These are phyloP conservation scores for Colletotrichum gloeosporioides DNA, from an alignment of 2,329 filamentous ascomycete species.

Conservation along the genomic window DNA sequence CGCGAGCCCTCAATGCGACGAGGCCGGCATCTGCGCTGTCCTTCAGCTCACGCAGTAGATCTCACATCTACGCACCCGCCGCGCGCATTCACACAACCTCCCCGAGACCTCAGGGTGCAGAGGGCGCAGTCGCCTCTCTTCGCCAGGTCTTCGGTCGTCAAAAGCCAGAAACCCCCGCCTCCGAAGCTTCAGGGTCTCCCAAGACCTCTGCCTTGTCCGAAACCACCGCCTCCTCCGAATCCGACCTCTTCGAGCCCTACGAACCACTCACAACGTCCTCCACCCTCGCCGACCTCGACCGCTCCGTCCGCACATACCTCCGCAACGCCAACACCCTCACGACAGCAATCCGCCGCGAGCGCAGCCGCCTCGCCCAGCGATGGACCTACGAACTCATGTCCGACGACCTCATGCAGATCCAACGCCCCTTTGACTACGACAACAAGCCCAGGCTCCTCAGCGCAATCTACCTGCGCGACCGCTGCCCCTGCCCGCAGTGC, in stretches of 20 bases:
- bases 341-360: not conserved
- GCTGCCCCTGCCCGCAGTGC: constrained; percentile 58
- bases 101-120: not conserved
- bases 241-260: not conserved
- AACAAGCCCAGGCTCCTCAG: not conserved
- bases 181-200: not conserved
- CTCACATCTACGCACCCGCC: not conserved
- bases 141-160: not conserved
- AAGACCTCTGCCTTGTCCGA: not conserved
- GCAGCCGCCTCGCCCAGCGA: not conserved
- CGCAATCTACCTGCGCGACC: constrained; percentile 52
- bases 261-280: not conserved
- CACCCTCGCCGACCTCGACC: not conserved
- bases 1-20: not conserved
- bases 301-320: not conserved
- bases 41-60: not conserved
- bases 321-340: not conserved
- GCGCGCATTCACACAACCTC: constrained; percentile 9
- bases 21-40: not conserved
- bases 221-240: not conserved
- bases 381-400: not conserved
- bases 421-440: not conserved
- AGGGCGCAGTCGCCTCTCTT: not conserved
- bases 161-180: not conserved
- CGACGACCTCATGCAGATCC: not conserved